Conservation (phyloP, 768 basidiomycete genomes). For the Candolleomyces eurysporus region DNA sequence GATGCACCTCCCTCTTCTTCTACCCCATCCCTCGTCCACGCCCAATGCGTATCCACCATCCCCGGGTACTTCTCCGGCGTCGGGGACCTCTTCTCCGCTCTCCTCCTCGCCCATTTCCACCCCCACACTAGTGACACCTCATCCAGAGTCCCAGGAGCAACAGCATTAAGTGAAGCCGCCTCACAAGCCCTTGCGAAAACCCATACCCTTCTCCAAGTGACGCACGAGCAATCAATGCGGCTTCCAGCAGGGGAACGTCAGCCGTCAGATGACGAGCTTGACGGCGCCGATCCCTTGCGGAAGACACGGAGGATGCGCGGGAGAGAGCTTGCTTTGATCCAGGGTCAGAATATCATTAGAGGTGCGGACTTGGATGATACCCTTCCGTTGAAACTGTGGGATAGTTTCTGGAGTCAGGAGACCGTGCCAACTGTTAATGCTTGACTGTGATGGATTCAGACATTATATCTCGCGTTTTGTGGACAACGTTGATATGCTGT, state of each 20-base stretch:
- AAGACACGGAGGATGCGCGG: slow-evolving; percentile 74
- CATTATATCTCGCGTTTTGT: too few species aligned
- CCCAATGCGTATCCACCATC: slow-evolving; percentile 71
- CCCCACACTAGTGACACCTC: slow-evolving; percentile 16
- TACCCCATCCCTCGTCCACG: slow-evolving; percentile 52
- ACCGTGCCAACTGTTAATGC: too few species aligned
- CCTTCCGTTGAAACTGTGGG: slow-evolving; percentile 41
- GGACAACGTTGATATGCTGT: too few species aligned
- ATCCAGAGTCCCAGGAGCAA: slow-evolving; percentile 12
- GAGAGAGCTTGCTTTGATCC: slow-evolving; percentile 81
- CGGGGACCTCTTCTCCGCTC: slow-evolving; percentile 94
- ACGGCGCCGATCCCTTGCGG: slow-evolving; percentile 61
- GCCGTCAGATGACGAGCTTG: slow-evolving; percentile 77
- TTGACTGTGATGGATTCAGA: too few species aligned
- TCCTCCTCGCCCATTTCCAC: slow-evolving; percentile 79
- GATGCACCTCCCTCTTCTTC: neutral
- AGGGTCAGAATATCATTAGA: slow-evolving; percentile 69
- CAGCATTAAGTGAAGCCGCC: slow-evolving; percentile 56
- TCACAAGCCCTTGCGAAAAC: slow-evolving; percentile 73
- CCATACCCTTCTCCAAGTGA: slow-evolving; percentile 65
- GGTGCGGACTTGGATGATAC: slow-evolving; percentile 35
- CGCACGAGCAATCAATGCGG: slow-evolving; percentile 51
- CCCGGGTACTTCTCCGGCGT: slow-evolving; percentile 95
- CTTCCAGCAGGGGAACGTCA: slow-evolving; percentile 60
- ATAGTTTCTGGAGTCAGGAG: slow-evolving; percentile 36